Base-by-base conservation (phyloP, 139 green algal species). In the Chlamydomonas incerta region DNA sequence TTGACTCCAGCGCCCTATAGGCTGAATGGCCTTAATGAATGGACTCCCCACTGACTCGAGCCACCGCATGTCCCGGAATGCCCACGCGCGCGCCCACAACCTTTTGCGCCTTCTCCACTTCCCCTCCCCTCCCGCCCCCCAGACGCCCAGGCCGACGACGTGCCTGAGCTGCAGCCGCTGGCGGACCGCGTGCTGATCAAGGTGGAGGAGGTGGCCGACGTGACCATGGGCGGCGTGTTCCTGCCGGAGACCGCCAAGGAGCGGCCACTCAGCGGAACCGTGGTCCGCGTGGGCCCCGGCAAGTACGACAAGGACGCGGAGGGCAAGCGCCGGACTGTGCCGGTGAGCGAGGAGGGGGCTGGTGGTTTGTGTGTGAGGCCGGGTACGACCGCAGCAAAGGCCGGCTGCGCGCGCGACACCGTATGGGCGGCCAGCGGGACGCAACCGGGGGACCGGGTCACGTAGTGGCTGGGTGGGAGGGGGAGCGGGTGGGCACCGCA, bases 221-320 rank as follows among this genome's bases (percentile, higher is more conserved):
- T 97, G 37, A 98, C 96, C 15, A 86, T 95, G 46, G 97, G 97
- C 23, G 97, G 97, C n/a, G 92, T 99, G 46, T 87, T 99, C 85
- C 92, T 99, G 67, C 96, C 97, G 29, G 95, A 98, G 60, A 89
- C 63, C 21, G 96, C 95, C 66, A 97, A 98, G 90, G 96, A 99
- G 90, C 93, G 93, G 83, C 97, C 97, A 3, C 88, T 97, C 15
- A 94, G 74, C 72, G 95, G 91, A 37, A 85, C 77, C 20, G 91
- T 97, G 21, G 93, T 98, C 72, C 76, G 89, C 8, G 68, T 81
- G 11, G 96, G 96, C 8, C 94, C 95, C 5, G 96, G 95, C 37
- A 96, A 95, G 80, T 87, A 87, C 47, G 93, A 95, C 65, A 89
- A 91, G 77, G 90, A 91, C 29, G 86, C 95, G 15, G 92, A 95